Base-by-base conservation (phyloP, 768 basidiomycete species). In the Boletus rubescentipes region DNA sequence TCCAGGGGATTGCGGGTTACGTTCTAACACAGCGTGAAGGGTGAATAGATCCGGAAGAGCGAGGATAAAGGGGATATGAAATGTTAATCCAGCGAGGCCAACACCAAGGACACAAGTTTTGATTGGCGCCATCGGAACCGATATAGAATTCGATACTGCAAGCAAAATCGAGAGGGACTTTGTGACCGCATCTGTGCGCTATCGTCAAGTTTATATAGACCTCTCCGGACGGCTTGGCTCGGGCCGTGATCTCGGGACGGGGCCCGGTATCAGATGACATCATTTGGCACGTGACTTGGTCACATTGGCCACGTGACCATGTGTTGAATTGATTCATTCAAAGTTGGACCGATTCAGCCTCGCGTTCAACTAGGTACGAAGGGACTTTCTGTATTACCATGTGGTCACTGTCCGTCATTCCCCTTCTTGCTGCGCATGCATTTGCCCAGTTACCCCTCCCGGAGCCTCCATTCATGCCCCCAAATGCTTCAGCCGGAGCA, bases 1-100 rank as follows among this genome's bases (percentile, higher is more conserved):
- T 7, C 83, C 82, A 30, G 78, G 73, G 0, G 77, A 67, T 31
- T 73, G 65, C 1, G 90, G 87, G 61, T 84, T 86, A 47, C 90
- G 79, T 67, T 91, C 85, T 53, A 91, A 75, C 44, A 92, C 85
- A n/a, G 89, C 79, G 60, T 85, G 77, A 34, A 93, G 80, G 9
- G 72, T 79, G 75, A 91, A 92, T 45, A 82, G 70, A 23, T 87
- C 74, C 0, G 89, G 86, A 18, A 88, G 76, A 3, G 88, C 82
- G 50, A 86, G 79, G 52, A 94, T 73, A 68, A 92, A 88, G 0
- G 92, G 91, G 52, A 86, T 62, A 68, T 94, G 92, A 72, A 94
- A 93, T 3, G 87, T 87, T 37, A 86, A 73, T 34, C 86, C 86
- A 18, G 85, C 79, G 55, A 92, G 82, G 37, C 91, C 91, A 34